A percentile compares a stretch with the other conserved stretches of the same genome.
Conservation (phyloP, 768 basidiomycete genomes). For the Pleurotus djamor region DNA sequence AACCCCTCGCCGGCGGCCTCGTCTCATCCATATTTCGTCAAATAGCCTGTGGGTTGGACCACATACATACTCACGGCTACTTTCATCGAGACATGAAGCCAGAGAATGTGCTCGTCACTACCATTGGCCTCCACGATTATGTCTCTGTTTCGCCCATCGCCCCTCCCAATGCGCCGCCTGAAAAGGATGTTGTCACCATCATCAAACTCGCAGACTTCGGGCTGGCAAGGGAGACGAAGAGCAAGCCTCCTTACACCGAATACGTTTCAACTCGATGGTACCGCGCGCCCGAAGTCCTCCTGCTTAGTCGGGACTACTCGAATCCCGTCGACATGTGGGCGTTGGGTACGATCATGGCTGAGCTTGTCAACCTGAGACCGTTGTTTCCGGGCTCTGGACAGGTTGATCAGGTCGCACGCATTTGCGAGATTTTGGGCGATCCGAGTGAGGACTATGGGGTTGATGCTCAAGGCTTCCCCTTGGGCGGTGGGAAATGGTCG, state of each 20-base stretch:
- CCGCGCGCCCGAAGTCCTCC: constrained; percentile 94
- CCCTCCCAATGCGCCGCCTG: constrained; percentile 61
- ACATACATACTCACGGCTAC: constrained; percentile 90
- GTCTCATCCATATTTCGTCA: constrained; percentile 94
- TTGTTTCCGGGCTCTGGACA: constrained; percentile 94
- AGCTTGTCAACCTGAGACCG: constrained; percentile 91
- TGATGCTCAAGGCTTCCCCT: constrained; percentile 61
- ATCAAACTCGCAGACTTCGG: constrained; percentile 99
- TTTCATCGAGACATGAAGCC: constrained; percentile 99
- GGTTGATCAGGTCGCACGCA: constrained; percentile 87
- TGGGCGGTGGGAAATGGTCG: constrained; percentile 90
- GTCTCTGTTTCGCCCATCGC: constrained; percentile 72
- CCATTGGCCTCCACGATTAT: constrained; percentile 94
- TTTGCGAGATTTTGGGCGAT: constrained; percentile 93
- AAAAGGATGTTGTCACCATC: constrained; percentile 94
- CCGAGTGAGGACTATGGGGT: constrained; percentile 81
- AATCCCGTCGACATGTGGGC: constrained; percentile 99
- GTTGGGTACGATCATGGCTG: constrained; percentile 96
- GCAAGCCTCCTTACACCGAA: constrained; percentile 94
- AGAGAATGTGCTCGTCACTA: constrained; percentile 97
- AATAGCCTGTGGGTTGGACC: constrained; percentile 85
- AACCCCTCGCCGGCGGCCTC: constrained; percentile 94
- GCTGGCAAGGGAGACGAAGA: constrained; percentile 86
- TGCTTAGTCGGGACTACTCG: constrained; percentile 90
- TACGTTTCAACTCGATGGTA: constrained; percentile 99